These are phyloP conservation scores for Chenopodium berlandieri DNA, from an alignment of 148 eudicot species.

Conservation along the genomic window DNA sequence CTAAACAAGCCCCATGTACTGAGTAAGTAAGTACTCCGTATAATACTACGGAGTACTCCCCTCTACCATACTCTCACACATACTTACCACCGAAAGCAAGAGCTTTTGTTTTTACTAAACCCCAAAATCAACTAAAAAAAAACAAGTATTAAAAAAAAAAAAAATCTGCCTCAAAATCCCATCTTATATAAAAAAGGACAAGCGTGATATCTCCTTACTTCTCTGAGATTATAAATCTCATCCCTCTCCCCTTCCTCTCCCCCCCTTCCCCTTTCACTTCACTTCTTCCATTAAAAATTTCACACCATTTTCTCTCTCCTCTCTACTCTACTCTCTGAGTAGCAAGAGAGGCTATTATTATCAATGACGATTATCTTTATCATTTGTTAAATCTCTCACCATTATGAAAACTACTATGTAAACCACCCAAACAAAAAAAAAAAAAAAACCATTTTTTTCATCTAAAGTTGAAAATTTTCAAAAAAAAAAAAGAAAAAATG, in stretches of 20 bases:
- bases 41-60: too few species aligned
- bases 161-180: constrained; percentile 15
- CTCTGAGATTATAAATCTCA: constrained; percentile 21
- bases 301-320: constrained; percentile 24
- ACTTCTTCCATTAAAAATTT: constrained; percentile 8
- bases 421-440: not conserved
- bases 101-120: not conserved
- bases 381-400: constrained; percentile 11
- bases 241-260: constrained; percentile 12
- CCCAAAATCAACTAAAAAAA: not conserved
- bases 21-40: too few species aligned
- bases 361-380: constrained; percentile 15
- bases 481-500: constrained; percentile 20
- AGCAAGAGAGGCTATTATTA: constrained; percentile 1
- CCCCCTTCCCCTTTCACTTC: constrained; percentile 21
- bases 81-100: not conserved
- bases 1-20: too few species aligned
- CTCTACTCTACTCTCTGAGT: constrained; percentile 28
- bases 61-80: too few species aligned
- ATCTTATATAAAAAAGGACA: constrained; percentile 41
- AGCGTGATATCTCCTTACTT: constrained; percentile 42
- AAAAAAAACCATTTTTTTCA: not conserved
- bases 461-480: not conserved
- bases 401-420: not conserved
- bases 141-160: constrained; percentile 3